Evolutionary conservation across 1,284 basidiomycete genomes (phyloP).

Genomic region (Ceratobasidium theobromae): DNA sequence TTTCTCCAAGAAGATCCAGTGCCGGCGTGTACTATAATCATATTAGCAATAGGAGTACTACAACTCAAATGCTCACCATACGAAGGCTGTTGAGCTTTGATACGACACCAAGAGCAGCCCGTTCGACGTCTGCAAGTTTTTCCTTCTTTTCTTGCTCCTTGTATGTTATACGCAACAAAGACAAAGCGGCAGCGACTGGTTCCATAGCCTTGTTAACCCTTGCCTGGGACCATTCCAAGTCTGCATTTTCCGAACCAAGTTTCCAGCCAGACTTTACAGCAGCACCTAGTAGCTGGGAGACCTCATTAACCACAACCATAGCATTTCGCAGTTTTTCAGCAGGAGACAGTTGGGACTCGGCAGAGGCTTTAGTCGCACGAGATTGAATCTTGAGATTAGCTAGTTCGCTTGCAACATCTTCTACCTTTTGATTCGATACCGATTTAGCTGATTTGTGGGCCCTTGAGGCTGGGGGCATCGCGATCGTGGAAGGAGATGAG

Average conservation of each 20-base stretch:
- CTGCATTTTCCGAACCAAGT: neutral
- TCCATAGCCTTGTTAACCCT: constrained; percentile 10
- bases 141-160: constrained; percentile 40
- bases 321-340: constrained; percentile 31
- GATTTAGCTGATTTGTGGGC: neutral
- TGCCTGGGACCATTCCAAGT: constrained; percentile 8
- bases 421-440: neutral
- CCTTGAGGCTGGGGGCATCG: constrained; percentile 8
- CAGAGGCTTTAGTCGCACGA: neutral
- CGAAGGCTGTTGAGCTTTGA: constrained; percentile 45
- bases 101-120: constrained; percentile 49
- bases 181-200: constrained; percentile 36
- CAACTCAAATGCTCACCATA: neutral
- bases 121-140: constrained; percentile 43
- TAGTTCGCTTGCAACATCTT: constrained; percentile 8
- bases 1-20: neutral
- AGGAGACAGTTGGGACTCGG: neutral
- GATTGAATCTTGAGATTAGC: constrained; percentile 17
- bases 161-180: constrained; percentile 39
- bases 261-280: constrained; percentile 63
- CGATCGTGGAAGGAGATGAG: neutral
- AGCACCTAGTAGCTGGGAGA: constrained; percentile 57
- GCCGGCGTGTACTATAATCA: constrained; percentile 65
- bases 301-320: constrained; percentile 55
- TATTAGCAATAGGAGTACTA: constrained; percentile 60